Percentiles rank a stretch among this genome's conserved stretches.
Evolutionary conservation across 768 basidiomycete species (phyloP).

Genomic region (Polyporus arcularius): DNA sequence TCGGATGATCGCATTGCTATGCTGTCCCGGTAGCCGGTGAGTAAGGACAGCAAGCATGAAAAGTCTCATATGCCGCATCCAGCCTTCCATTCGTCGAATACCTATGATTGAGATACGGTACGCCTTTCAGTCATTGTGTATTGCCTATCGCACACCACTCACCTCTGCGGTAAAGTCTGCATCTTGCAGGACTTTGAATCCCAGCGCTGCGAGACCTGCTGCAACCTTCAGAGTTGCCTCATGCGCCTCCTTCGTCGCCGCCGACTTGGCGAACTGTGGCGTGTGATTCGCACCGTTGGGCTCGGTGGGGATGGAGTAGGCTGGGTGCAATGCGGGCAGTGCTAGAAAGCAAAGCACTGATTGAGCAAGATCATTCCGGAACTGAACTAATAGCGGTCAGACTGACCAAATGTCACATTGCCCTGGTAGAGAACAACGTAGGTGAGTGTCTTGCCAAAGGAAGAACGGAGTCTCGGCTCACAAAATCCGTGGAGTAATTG

Average conservation of each 20-base stretch:
- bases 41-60: not conserved
- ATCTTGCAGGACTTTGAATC: constrained; percentile 60
- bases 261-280: constrained; percentile 60
- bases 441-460: constrained; percentile 1
- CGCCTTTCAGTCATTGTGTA: too few species aligned
- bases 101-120: not conserved
- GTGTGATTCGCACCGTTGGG: constrained; percentile 79
- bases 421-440: constrained; percentile 46
- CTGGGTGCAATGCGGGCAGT: constrained; percentile 30
- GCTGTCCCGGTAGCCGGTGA: too few species aligned
- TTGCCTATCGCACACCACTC: constrained; percentile 11
- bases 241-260: constrained; percentile 63
- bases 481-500: constrained; percentile 77
- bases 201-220: constrained; percentile 64
- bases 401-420: constrained; percentile 68
- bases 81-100: constrained; percentile 7
- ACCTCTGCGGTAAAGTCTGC: constrained; percentile 59
- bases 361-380: not conserved
- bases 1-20: too few species aligned
- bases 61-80: not conserved
- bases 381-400: constrained; percentile 4
- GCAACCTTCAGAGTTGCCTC: constrained; percentile 54
- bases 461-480: constrained; percentile 39
- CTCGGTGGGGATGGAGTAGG: constrained; percentile 60
- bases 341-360: not conserved